Base-by-base conservation (phyloP, 257 asterid genomes). In the Agastache rugosa region DNA sequence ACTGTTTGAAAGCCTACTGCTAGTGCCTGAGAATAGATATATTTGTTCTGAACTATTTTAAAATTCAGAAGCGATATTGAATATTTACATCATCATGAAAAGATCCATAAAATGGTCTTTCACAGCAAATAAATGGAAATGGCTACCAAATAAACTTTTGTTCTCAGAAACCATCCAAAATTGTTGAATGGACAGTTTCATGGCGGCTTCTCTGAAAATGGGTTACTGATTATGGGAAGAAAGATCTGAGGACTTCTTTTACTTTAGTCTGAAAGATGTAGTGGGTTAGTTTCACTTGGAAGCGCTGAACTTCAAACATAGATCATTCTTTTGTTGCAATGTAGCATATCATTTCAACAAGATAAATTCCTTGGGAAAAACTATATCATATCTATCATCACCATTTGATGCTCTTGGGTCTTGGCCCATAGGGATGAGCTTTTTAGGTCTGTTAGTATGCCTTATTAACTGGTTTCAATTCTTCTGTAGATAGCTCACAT, bases 401-500 rank as follows among this genome's bases (percentile, higher is more conserved):
- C 70, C 15, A 35, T 39, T 76, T 63, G n/a, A 63, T 51, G 45
- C 68, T 67, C 69, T 76, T 74, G 25, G 53, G 42, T 73, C 69
- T 76, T 69, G 23, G 60, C 42, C 51, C 34, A 2, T 42, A 65
- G 25, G 16, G 76, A 50, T 51, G 2, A 31, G 25, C 65, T 56
- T 31, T 39, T 56, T 56, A 71, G 53, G 58, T 37, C 11, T n/a
- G 50, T 51, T 69, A 17, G 37, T 63, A 17, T 64, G 12, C 50
- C 69, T 63, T 27, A 12, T 37, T 77, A 41, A 76, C 59, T 71
- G 69, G 42, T 51, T 60, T 60, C 6, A 17, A 14, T 66, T 71
- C 72, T 74, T 59, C 42, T 63, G 60, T 80, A 92, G 99, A 90
- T 95, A 85, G 91, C 93, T 81, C 98, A 95, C 85, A 95, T 95